Conservation (phyloP, 169 alveolate species). For the Plasmodium knowlesi region DNA sequence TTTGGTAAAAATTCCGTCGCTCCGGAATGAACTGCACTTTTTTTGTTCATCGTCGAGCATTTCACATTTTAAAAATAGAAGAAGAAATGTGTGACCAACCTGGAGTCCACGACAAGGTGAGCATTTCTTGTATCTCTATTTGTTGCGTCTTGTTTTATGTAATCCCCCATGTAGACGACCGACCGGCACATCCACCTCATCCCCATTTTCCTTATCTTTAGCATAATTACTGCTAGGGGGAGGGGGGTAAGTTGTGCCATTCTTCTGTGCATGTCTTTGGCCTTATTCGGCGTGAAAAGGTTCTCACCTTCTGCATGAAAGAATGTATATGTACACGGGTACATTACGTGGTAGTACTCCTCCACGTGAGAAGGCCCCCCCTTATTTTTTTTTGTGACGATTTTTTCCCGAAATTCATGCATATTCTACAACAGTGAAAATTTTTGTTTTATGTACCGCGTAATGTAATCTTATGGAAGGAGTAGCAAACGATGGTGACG, state of each 20-base stretch:
- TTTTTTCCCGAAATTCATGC: neutral
- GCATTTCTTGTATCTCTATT: neutral
- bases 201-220: neutral
- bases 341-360: neutral
- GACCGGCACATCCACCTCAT: neutral
- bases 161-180: neutral
- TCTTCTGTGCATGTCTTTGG: neutral
- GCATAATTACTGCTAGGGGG: neutral
- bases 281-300: neutral
- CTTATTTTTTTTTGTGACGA: neutral
- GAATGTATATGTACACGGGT: neutral
- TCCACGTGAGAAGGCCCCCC: too few relatives aligned
- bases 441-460: neutral
- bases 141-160: neutral
- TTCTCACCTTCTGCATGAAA: neutral
- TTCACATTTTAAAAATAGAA: neutral
- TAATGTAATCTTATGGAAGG: neutral
- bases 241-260: neutral
- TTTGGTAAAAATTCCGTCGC: too few relatives aligned
- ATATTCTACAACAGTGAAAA: neutral
- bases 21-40: neutral
- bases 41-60: neutral
- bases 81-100: neutral
- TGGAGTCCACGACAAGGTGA: neutral
- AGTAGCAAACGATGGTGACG: neutral